phyloP scores from a whole-genome alignment of 2,329 filamentous ascomycete species.

The Aspergillus pseudonomiae region DNA sequence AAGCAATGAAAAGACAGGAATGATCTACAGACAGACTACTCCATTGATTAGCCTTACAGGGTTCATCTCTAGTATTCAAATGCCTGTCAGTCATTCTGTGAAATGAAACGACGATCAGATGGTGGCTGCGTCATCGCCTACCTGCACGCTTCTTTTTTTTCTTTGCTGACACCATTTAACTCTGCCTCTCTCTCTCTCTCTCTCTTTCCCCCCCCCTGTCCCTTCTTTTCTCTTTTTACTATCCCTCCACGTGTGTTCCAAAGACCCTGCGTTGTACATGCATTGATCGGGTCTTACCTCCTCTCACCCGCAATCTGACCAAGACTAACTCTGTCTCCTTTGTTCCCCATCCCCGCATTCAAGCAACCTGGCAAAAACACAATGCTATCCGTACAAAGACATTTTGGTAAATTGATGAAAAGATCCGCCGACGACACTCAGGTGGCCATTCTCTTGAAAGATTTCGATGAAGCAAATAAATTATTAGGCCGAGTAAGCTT shows the following conservation, averaged over 20 bases:
- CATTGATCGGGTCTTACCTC: neutral
- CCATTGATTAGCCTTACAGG: neutral
- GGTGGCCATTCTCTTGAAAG: conserved; percentile 72
- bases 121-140: conserved; percentile 23
- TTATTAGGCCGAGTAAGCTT: conserved; percentile 68
- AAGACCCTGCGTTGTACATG: neutral
- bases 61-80: neutral
- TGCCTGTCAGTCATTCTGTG: conserved; percentile 8
- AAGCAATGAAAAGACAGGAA: neutral
- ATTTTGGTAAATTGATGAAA: conserved; percentile 72
- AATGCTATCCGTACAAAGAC: conserved; percentile 64
- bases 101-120: conserved; percentile 15
- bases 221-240: neutral
- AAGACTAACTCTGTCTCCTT: neutral
- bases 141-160: conserved; percentile 7
- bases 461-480: conserved; percentile 79
- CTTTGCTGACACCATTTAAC: neutral
- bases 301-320: neutral
- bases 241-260: neutral
- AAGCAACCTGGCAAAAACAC: conserved; percentile 13
- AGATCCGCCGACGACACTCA: conserved; percentile 76
- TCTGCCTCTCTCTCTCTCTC: conserved; percentile 8
- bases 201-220: neutral
- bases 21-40: neutral
- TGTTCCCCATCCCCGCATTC: neutral